Base-by-base conservation (phyloP, 108 stramenopile genomes). In the Aurantiochytrium sp. region DNA sequence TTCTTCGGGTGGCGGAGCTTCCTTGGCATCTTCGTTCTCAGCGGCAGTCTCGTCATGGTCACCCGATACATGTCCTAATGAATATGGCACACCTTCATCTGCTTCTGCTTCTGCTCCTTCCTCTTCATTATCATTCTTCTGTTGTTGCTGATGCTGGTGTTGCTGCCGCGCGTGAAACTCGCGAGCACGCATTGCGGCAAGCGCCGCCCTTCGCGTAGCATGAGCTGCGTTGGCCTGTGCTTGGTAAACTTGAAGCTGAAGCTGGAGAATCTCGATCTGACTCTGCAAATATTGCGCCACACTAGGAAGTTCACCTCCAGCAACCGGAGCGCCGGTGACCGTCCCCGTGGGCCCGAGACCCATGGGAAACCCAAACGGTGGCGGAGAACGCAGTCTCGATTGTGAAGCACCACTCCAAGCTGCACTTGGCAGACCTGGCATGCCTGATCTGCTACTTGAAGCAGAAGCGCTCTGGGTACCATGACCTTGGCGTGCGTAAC, bases 221-320 rank as follows among this genome's bases (percentile, higher is more conserved):
- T 83, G 45, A 6, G 76, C 76, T 8, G 76, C 76, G n/a, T 83
- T 53, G 0, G 51, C 76, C 23, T 83, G 76, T 12, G 76, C 76
- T 83, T 83, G 76, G 28, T 83, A 83, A 14, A 83, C 76, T 53
- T 83, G 76, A 12, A 83, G 76, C 76, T 83, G 76, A 8, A 83
- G 76, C 76, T 83, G 76, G 4, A 83, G 76, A 23, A 83, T 83
- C 4, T 83, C 76, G 5, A 83, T 83, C 23, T 83, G 76, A 23
- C 76, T 83, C 51, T 83, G 76, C 45, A 83, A 12, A 35, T 83
- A 83, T 1, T 83, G 76, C 6, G 76, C 76, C 5, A 83, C 76
- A 12, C 23, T 53, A 45, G 76, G 76, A 8, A 83, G 19, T 45
- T 83, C 76, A 21, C 16, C 51, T 10, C 18, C 6, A 53, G 45